A percentile compares a stretch with the other conserved stretches of the same genome.
These are phyloP conservation scores for Colletotrichum tabaci DNA, from an alignment of 2,329 filamentous ascomycete species.

Conservation along the genomic window DNA sequence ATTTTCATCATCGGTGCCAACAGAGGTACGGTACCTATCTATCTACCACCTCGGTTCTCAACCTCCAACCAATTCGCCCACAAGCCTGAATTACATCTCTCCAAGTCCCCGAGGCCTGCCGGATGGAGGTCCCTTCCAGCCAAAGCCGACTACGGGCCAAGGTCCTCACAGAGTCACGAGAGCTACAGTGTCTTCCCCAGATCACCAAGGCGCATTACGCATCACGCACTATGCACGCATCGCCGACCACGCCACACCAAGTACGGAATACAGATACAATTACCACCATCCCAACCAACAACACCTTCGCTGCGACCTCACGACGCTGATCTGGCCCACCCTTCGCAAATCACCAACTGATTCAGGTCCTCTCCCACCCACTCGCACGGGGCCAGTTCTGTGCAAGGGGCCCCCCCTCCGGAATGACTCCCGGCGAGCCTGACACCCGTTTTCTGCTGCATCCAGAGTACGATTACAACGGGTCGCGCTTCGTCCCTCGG, in stretches of 20 bases:
- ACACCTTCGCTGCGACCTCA: slow-evolving; percentile 11
- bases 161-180: not conserved
- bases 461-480: not conserved
- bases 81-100: too few species aligned
- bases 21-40: too few species aligned
- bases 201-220: slow-evolving; percentile 17
- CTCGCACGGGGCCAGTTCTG: not conserved
- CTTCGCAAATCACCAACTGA: slow-evolving; percentile 31
- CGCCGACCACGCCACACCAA: too few species aligned
- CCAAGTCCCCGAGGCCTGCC: too few species aligned
- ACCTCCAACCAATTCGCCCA: too few species aligned
- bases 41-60: too few species aligned
- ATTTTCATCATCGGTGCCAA: not conserved
- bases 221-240: not conserved
- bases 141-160: not conserved
- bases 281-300: slow-evolving; percentile 13
- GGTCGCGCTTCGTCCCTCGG: slow-evolving; percentile 1
- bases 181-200: slow-evolving; percentile 17
- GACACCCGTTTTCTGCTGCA: not conserved
- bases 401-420: slow-evolving; percentile 15
- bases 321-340: slow-evolving; percentile 32
- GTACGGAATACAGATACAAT: too few species aligned
- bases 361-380: slow-evolving; percentile 18
- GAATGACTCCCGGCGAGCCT: slow-evolving; percentile 30
- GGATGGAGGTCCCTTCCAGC: too few species aligned